Evolutionary conservation across 257 asterid species (phyloP).

Genomic region (Primulina tabacum): DNA sequence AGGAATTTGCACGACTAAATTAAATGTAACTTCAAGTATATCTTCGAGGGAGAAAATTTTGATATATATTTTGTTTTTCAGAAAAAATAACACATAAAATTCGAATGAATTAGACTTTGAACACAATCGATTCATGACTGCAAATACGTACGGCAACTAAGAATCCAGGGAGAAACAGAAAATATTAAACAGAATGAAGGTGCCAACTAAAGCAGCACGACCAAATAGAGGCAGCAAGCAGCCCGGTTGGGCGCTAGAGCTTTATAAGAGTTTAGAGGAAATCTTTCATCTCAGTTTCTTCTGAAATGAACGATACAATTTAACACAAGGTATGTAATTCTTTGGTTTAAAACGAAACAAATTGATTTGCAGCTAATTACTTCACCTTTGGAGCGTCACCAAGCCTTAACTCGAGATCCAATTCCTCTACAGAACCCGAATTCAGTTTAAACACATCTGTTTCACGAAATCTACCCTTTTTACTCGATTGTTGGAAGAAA

Average conservation of each 20-base stretch:
- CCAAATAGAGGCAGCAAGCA: no score
- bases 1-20: background rate
- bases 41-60: background rate
- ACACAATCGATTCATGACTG: slow-evolving; percentile 9
- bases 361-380: slow-evolving; percentile 18
- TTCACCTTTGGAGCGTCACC: slow-evolving; percentile 74
- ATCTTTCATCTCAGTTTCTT: background rate
- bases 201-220: background rate
- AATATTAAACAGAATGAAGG: slow-evolving; percentile 22
- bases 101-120: background rate
- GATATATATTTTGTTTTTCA: background rate
- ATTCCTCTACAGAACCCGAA: slow-evolving; percentile 43
- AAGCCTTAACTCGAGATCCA: slow-evolving; percentile 93
- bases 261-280: background rate
- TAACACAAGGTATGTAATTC: slow-evolving; percentile 8
- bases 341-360: background rate
- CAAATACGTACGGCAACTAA: slow-evolving; percentile 13
- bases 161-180: slow-evolving; percentile 17
- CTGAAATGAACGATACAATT: slow-evolving; percentile 26
- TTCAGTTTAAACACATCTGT: slow-evolving; percentile 31
- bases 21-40: background rate
- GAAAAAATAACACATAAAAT: background rate
- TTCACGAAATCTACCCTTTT: slow-evolving; percentile 30
- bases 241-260: no score
- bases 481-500: slow-evolving; percentile 34